These are phyloP conservation scores for Plenodomus lindquistii DNA, from an alignment of 2,329 filamentous ascomycete species.

Conservation along the genomic window DNA sequence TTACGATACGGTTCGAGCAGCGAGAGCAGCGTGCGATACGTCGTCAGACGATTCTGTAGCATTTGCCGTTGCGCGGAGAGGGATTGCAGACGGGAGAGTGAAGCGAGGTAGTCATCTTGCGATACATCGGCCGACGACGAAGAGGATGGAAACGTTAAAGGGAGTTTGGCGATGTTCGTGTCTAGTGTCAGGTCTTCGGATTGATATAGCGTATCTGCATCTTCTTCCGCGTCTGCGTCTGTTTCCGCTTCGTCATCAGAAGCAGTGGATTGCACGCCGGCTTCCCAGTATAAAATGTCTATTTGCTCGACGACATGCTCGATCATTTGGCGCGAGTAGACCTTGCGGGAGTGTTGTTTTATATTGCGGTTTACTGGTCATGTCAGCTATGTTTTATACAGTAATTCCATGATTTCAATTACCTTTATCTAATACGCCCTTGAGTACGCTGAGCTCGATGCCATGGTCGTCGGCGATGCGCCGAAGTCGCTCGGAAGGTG, in stretches of 20 bases:
- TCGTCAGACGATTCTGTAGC: slow-evolving; percentile 51
- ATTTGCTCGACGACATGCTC: slow-evolving; percentile 75
- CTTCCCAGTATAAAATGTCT: slow-evolving; percentile 64
- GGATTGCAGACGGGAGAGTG: slow-evolving; percentile 52
- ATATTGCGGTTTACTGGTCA: slow-evolving; percentile 63
- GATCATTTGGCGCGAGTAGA: slow-evolving; percentile 70
- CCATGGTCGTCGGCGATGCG: slow-evolving; percentile 53
- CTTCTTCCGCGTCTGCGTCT: slow-evolving; percentile 48
- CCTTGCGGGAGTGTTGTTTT: slow-evolving; percentile 66
- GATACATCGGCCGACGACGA: slow-evolving; percentile 14
- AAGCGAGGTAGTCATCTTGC: slow-evolving; percentile 40
- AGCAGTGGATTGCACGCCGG: slow-evolving; percentile 44
- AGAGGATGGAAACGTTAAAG: slow-evolving; percentile 18
- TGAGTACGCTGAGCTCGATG: slow-evolving; percentile 52
- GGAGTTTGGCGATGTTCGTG: slow-evolving; percentile 39
- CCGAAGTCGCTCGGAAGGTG: slow-evolving; percentile 60
- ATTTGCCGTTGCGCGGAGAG: slow-evolving; percentile 56
- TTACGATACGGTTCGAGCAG: slow-evolving; percentile 58
- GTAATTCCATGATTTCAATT: neutral
- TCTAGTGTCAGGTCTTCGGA: slow-evolving; percentile 40
- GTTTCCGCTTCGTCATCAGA: slow-evolving; percentile 21
- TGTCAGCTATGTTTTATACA: neutral
- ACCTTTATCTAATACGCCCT: slow-evolving; percentile 58
- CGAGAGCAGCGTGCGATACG: slow-evolving; percentile 54
- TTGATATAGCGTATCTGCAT: slow-evolving; percentile 36